Conservation (phyloP, 1,284 basidiomycete species). For the Fomitopsis pinicola region DNA sequence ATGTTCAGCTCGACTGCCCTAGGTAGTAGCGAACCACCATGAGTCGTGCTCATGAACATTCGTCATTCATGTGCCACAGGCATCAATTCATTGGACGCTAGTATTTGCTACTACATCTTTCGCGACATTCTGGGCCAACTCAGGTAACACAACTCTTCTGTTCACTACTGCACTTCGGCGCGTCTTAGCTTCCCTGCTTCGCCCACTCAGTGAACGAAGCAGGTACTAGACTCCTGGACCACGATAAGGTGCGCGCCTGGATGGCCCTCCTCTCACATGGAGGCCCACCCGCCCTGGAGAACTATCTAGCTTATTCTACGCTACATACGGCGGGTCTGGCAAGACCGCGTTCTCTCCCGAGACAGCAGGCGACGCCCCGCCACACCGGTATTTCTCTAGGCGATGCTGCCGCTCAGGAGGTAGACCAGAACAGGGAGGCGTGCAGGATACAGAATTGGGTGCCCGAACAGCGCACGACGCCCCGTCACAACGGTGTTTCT, state of each 20-base stretch:
- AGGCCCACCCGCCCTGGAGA: not conserved
- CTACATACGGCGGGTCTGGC: not conserved
- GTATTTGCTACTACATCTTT: not conserved
- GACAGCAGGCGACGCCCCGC: not conserved
- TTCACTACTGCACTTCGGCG: not conserved
- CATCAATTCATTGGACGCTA: not conserved
- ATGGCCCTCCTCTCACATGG: not conserved
- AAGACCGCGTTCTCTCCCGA: not conserved
- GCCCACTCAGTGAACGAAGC: not conserved
- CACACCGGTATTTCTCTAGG: not conserved
- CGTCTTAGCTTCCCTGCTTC: not conserved
- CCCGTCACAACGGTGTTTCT: not conserved
- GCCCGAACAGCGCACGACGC: not conserved
- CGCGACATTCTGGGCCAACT: too few relatives aligned
- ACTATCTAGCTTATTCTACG: not conserved
- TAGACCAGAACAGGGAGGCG: not conserved
- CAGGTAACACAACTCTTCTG: too few relatives aligned
- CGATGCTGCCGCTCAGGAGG: not conserved
- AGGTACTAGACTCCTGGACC: constrained; percentile 1
- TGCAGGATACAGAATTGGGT: not conserved
- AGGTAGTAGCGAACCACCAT: too few relatives aligned
- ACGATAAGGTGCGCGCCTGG: constrained; percentile 1
- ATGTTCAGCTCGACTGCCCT: too few relatives aligned
- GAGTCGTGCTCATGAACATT: too few relatives aligned
- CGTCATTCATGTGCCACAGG: too few relatives aligned